Evolutionary conservation across 805 yeast genomes (phyloP), one percentile per base, ranked within the genome.

Genomic region (Ogataea philodendri): DNA sequence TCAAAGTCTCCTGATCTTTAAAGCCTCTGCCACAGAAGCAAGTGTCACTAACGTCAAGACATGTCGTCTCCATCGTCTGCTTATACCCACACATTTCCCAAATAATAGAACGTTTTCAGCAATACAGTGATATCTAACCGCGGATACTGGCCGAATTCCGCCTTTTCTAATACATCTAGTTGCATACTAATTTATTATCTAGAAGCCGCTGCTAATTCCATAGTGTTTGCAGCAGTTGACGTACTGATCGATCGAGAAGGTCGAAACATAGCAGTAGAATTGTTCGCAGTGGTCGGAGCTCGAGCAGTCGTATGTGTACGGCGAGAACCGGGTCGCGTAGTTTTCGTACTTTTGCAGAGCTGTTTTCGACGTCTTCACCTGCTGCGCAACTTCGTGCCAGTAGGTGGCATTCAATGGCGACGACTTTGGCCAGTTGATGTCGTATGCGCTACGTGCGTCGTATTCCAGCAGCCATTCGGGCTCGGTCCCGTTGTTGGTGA

Each of bases 331-430:
- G 51, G 67, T 70, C 30, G 76, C 68, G 35, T 58, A 61, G 40
- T 68, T 64, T 25, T 70, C 62, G 56, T 74, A 81, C 11, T 41
- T 25, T 46, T 77, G 83, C 34, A 78, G 67, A 45, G 65, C 58
- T 3, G 57, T 65, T 22, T 65, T 60, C 45, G 72, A 60, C 30
- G 56, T 51, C 28, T 65, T 62, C 45, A 81, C 63, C 23, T 60
- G 57, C 18, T 62, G 55, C 3, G 80, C 72, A 11, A 78, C 80
- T 17, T 45, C 34, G 50, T 78, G 77, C 87, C 87, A 78, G 65
- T 78, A 81, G 11, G 78, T 70, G 13, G 78, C 87, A 51, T 80
- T 81, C 51, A 81, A 67, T 9, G 86, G 83, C 10, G 80, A 63
- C 8, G 56, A 47, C 9, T 35, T 45, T 11, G 86, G 84, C 88